Conservation (phyloP, 306 rosid genomes). For the Clitoria ternatea region DNA sequence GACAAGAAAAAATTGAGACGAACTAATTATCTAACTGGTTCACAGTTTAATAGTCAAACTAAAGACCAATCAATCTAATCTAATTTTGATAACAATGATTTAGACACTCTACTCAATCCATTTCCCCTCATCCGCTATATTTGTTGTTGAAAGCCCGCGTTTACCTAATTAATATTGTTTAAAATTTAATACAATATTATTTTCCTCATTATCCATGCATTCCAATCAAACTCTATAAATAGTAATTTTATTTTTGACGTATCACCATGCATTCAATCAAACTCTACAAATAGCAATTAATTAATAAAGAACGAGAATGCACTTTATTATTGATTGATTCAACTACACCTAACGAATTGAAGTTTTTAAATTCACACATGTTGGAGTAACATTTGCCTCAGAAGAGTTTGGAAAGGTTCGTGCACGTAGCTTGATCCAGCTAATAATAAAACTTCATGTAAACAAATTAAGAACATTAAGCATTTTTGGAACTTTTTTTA, state of each 20-base stretch:
- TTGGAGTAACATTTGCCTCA: slow-evolving; percentile 15
- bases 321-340: not conserved
- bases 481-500: slow-evolving; percentile 6
- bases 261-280: not conserved
- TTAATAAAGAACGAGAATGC: not conserved
- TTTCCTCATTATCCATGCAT: not conserved
- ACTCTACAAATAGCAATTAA: no score
- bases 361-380: slow-evolving; percentile 15
- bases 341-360: slow-evolving; percentile 2
- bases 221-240: not conserved
- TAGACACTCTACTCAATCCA: no score
- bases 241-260: no score
- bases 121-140: not conserved
- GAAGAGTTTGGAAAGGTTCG: slow-evolving; percentile 1
- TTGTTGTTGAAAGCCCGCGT: not conserved
- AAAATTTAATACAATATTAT: not conserved
- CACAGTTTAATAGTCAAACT: no score
- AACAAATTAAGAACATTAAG: slow-evolving; percentile 1
- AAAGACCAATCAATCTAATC: no score
- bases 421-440: slow-evolving; percentile 29
- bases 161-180: not conserved
- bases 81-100: no score
- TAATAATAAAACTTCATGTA: slow-evolving; percentile 28
- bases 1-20: no score
- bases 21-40: no score